Base-by-base conservation (phyloP, 176 grass and related monocot species). In the Aegilops speltoides region DNA sequence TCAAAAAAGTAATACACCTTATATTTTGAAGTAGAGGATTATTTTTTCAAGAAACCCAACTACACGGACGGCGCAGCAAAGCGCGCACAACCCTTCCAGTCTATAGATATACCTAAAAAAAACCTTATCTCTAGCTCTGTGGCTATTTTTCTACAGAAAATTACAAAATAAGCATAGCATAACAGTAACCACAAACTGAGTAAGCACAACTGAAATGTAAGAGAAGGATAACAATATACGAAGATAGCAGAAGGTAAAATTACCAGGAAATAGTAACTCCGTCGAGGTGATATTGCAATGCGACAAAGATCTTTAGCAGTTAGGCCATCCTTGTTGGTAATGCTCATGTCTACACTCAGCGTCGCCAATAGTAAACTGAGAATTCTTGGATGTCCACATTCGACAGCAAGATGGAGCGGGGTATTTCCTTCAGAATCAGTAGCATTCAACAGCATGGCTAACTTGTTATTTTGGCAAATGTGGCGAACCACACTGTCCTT, bases 401-500 rank as follows among this genome's bases (percentile, higher is more conserved):
- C 43, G 16, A 61, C 88, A 26, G 84, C 84, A 2, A 93, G 61
- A 87, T 93, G 88, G 1, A 93, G 60, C 0, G 88, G 48, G 0
- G 91, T 93, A 22, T 93, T 85, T 48, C 88, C 91, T 24, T 90
- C 29, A 10, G 5, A 13, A 26, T 93, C 84, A 0, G 14, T 76
- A 0, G 81, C 85, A 37, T 93, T 90, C 37, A 82, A 0, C 41
- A 87, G 41, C 11, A 37, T 66, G 0, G 1, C 23, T 7, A 90
- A 22, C 16, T 0, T 37, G 8, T 2, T 31, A 5, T 72, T 17
- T 5, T 68, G 48, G 43, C 80, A 82, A 2, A 84, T 25, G 7
- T 87, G n/a, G 1, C 26, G 6, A 64, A 93, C 64, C 0, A 90
- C 20, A 0, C 0, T 20, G 0, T 5, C 7, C 11, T 28, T 5